Evolutionary conservation across 192 early-diverging fungal genomes (phyloP), one percentile per base, ranked within the genome.

Genomic region (Coemansia sp.): DNA sequence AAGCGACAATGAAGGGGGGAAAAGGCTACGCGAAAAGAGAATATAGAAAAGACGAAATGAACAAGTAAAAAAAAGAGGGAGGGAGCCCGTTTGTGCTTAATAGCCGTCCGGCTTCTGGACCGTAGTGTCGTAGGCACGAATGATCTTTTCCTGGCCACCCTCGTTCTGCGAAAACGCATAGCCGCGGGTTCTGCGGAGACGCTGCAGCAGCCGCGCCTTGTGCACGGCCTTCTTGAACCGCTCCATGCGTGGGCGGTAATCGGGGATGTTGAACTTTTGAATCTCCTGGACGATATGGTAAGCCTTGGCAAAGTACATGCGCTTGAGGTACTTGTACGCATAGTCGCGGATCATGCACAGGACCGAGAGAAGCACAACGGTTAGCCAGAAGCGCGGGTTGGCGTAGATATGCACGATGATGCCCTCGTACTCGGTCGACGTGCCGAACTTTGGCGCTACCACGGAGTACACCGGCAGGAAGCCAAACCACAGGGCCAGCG

Each of bases 241-340:
- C 72, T 99, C 95, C 93, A 95, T 94, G 36, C 97, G 85, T 47
- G 97, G 97, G 36, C 95, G 86, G 68, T 95, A 95, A 71, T 99
- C 97, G 23, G 95, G 97, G 58, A 99, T 93, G 77, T 99, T 98
- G 86, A 91, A 93, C 79, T 97, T 97, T 78, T 98, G 92, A 61
- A 99, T 99, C 81, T 99, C 97, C 80, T 98, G 95, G 46, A 97
- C 91, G 70, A 95, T 93, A 69, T 99, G 97, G 74, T 98, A 98
- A 13, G 89, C 83, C 54, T 87, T 64, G 22, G 95, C 86, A 29
- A 83, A 72, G 70, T 90, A 92, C 78, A 91, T 91, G 36, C 94
- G 87, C 67, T 89, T 88, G 62, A 82, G 79, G 74, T 86, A 99
- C 84, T 98, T 99, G 90, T 90, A 99, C 11, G 84, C 75, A 67